Evolutionary conservation across 352 stramenopile genomes (phyloP).

Genomic region (Phytophthora tubulina): DNA sequence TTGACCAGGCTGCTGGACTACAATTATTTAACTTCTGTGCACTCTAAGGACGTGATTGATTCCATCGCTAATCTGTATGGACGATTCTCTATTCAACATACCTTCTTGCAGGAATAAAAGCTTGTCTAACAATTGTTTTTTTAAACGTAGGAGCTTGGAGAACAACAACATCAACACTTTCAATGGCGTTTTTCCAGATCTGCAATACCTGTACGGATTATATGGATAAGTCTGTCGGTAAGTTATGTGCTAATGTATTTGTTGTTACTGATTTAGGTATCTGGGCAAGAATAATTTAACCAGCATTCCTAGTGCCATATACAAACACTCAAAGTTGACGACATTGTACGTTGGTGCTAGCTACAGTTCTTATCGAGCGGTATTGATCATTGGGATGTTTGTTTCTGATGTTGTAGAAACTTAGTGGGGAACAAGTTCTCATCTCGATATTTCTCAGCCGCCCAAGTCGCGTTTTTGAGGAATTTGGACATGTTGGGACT

Average conservation of each 20-base stretch:
- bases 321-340: conserved; percentile 51
- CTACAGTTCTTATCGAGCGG: background rate
- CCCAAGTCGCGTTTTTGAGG: conserved; percentile 37
- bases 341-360: conserved; percentile 37
- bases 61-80: conserved; percentile 20
- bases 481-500: conserved; percentile 38
- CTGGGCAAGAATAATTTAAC: conserved; percentile 62
- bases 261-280: conserved; percentile 25
- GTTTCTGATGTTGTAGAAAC: conserved; percentile 6
- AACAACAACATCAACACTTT: conserved; percentile 65
- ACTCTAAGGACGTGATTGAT: background rate
- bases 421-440: conserved; percentile 46
- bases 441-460: conserved; percentile 39
- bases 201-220: conserved; percentile 53
- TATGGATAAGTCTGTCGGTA: background rate
- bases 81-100: background rate
- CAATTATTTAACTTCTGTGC: conserved; percentile 18
- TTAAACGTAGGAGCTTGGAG: conserved; percentile 27
- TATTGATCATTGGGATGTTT: background rate
- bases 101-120: background rate
- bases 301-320: conserved; percentile 52
- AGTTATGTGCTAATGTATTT: background rate
- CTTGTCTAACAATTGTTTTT: background rate
- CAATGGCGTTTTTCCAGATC: conserved; percentile 52
- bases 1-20: conserved; percentile 15